Evolutionary conservation across 257 asterid species (phyloP).

Genomic region (Euphrasia confusa): DNA sequence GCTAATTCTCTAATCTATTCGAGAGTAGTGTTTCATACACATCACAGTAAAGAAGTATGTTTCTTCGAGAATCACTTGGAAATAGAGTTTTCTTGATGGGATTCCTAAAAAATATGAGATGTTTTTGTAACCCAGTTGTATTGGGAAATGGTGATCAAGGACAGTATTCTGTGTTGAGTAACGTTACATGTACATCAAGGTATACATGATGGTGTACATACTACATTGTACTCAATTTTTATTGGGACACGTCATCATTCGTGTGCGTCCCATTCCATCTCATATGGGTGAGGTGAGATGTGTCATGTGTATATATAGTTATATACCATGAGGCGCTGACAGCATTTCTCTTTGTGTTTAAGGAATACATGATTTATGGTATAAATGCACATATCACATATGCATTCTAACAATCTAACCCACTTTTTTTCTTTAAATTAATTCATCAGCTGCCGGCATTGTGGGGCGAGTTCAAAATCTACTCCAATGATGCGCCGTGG

Average conservation of each 20-base stretch:
- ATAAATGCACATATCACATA: conserved; percentile 1
- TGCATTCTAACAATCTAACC: conserved; percentile 15
- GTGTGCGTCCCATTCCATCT: too few species aligned
- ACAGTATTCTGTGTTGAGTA: too few species aligned
- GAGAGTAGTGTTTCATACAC: conserved; percentile 1
- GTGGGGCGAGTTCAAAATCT: conserved; percentile 62
- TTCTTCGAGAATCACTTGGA: background rate
- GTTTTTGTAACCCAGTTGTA: background rate
- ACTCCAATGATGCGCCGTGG: conserved; percentile 93
- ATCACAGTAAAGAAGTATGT: background rate
- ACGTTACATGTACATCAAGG: too few species aligned
- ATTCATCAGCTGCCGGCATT: conserved; percentile 59
- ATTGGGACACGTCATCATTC: too few species aligned
- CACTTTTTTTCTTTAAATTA: conserved; percentile 5
- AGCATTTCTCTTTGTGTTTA: background rate
- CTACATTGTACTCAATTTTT: too few species aligned
- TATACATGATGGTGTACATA: too few species aligned
- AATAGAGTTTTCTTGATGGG: background rate
- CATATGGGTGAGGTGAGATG: too few species aligned
- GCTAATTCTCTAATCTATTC: background rate
- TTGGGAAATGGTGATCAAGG: background rate
- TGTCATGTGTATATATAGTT: too few species aligned
- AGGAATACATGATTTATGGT: conserved; percentile 7
- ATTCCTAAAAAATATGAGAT: background rate
- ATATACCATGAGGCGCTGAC: too few species aligned